Evolutionary conservation across 1,139 yeast genomes (phyloP).

Genomic region (Hemisphaericaspora xylanilytica): DNA sequence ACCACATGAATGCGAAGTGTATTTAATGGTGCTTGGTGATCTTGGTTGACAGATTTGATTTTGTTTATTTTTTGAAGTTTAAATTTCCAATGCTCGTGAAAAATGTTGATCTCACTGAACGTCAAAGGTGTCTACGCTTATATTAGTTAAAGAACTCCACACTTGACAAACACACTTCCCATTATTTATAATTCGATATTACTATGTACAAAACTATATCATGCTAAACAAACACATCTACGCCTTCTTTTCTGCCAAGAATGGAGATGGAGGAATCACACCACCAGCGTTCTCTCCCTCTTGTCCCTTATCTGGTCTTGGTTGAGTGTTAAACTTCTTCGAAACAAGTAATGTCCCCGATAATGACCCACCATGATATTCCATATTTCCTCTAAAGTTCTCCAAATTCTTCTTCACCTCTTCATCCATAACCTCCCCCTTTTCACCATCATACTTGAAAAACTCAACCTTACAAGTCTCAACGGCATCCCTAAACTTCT

Average conservation of each 20-base stretch:
- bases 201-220: constrained; percentile 7
- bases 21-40: no score
- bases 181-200: no score
- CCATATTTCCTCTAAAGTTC: constrained; percentile 33
- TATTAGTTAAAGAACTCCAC: no score
- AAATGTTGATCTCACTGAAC: no score
- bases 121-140: no score
- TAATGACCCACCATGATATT: constrained; percentile 26
- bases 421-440: constrained; percentile 24
- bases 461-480: constrained; percentile 61
- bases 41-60: no score
- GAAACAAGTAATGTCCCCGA: constrained; percentile 28
- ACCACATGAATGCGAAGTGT: constrained; percentile 23
- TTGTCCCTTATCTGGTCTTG: no score
- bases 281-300: constrained; percentile 15
- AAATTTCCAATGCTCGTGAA: no score
- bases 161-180: no score
- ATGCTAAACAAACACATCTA: not conserved
- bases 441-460: constrained; percentile 37
- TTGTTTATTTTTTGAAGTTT: no score
- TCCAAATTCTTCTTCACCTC: constrained; percentile 28
- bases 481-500: constrained; percentile 58
- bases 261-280: constrained; percentile 40
- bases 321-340: constrained; percentile 36
- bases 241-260: constrained; percentile 16